phyloP scores from a whole-genome alignment of 2,329 filamentous ascomycete species.

The Xylariaceae sp. region DNA sequence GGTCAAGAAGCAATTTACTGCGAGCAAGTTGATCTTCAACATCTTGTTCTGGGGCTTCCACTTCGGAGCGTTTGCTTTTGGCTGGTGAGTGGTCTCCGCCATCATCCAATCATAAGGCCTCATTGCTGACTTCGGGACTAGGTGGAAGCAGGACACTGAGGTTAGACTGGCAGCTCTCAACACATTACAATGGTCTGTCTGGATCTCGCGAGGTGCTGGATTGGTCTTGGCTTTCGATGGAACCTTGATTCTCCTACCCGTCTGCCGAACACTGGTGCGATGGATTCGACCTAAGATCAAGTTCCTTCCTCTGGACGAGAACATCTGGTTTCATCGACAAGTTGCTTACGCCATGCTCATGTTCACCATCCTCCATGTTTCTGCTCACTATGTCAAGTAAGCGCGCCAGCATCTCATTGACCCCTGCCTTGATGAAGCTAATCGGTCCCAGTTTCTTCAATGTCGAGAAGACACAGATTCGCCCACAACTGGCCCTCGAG shows the following conservation, averaged over 20 bases:
- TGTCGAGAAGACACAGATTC: constrained; percentile 79
- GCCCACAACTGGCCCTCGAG: constrained; percentile 74
- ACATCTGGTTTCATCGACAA: constrained; percentile 94
- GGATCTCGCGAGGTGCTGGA: constrained; percentile 92
- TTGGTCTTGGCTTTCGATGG: constrained; percentile 79
- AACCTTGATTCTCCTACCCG: constrained; percentile 84
- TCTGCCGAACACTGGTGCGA: constrained; percentile 87
- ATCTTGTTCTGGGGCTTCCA: constrained; percentile 77
- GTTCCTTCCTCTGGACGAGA: constrained; percentile 92
- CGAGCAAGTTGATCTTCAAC: constrained; percentile 73
- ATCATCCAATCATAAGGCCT: background rate
- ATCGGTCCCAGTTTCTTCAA: constrained; percentile 75
- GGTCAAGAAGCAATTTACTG: constrained; percentile 62
- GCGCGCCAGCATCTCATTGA: constrained; percentile 18
- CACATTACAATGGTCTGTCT: constrained; percentile 79
- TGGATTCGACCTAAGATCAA: constrained; percentile 80
- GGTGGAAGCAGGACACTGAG: constrained; percentile 74
- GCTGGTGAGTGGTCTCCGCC: constrained; percentile 61
- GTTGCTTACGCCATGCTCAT: constrained; percentile 84
- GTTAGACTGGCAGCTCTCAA: constrained; percentile 72
- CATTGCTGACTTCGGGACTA: constrained; percentile 31
- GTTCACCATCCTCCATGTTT: constrained; percentile 73
- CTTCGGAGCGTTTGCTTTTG: constrained; percentile 72
- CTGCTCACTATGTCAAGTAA: constrained; percentile 90
- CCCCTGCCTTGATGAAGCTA: constrained; percentile 1